Percentiles rank a stretch among this genome's conserved stretches.
phyloP scores from a whole-genome alignment of 305 asterid genomes.

The Plantago lanceolata region DNA sequence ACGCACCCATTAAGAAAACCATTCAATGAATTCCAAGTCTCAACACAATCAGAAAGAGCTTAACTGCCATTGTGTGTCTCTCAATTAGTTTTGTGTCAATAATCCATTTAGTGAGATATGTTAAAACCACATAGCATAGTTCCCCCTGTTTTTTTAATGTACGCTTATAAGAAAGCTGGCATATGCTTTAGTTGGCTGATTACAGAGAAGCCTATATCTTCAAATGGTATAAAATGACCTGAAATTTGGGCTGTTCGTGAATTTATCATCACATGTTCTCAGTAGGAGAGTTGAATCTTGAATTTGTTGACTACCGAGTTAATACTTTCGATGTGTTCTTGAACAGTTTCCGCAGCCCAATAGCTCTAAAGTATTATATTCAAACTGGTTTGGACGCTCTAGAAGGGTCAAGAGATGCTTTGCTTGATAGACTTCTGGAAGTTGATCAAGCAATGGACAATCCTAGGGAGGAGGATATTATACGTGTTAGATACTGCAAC shows the following conservation, averaged over 20 bases:
- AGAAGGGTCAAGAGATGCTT: slow-evolving; percentile 67
- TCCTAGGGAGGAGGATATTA: slow-evolving; percentile 77
- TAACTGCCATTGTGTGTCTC: neutral
- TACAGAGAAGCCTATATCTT: neutral
- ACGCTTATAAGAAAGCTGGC: too few species aligned
- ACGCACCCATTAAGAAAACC: too few species aligned
- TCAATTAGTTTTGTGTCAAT: neutral
- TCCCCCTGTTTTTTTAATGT: too few species aligned
- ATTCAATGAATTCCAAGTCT: neutral
- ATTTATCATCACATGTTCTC: slow-evolving; percentile 4
- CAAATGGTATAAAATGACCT: slow-evolving; percentile 8
- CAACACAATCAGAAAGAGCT: slow-evolving; percentile 2
- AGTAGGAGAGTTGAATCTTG: slow-evolving; percentile 15
- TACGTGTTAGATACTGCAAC: slow-evolving; percentile 76
- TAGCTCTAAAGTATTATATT: slow-evolving; percentile 61
- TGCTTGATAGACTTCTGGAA: slow-evolving; percentile 71
- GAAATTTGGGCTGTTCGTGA: slow-evolving; percentile 1
- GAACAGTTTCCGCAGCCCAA: slow-evolving; percentile 74
- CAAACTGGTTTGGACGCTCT: slow-evolving; percentile 85
- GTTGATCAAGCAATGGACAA: slow-evolving; percentile 77
- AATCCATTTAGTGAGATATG: neutral
- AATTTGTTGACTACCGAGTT: slow-evolving; percentile 18
- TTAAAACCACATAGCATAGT: neutral
- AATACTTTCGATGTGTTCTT: slow-evolving; percentile 26
- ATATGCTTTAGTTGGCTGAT: neutral